Conservation (phyloP, 2,329 filamentous ascomycete genomes). For the Aspergillus sp. region DNA sequence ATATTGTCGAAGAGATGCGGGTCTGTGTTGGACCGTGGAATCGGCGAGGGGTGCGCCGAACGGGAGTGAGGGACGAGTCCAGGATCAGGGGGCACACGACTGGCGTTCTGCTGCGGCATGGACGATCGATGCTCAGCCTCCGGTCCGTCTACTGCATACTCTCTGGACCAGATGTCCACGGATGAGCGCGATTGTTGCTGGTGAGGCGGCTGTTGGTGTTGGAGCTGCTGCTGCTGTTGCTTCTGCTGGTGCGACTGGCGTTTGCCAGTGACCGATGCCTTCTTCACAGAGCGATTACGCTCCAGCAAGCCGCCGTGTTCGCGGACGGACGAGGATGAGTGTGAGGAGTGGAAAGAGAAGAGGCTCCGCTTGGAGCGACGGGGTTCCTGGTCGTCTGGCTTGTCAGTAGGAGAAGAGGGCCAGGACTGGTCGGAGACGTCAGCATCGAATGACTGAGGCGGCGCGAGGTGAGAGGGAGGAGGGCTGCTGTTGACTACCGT, state of each 20-base stretch:
- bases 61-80: conserved; percentile 17
- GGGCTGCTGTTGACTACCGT: conserved; percentile 20
- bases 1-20: conserved; percentile 27
- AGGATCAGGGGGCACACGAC: conserved; percentile 19
- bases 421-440: conserved; percentile 33
- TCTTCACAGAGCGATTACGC: conserved; percentile 34
- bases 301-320: conserved; percentile 32
- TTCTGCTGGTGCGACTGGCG: conserved; percentile 15
- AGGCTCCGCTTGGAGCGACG: conserved; percentile 30
- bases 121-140: conserved; percentile 17
- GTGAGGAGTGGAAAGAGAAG: conserved; percentile 27
- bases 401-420: conserved; percentile 24
- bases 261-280: conserved; percentile 28
- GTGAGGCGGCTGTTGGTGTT: conserved; percentile 22
- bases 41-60: conserved; percentile 22
- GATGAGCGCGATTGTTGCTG: conserved; percentile 21
- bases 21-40: conserved; percentile 36
- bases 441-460: conserved; percentile 27
- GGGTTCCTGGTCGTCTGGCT: conserved; percentile 27
- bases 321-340: conserved; percentile 20
- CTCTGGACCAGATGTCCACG: conserved; percentile 21
- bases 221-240: conserved; percentile 9
- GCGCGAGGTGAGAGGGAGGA: conserved; percentile 20
- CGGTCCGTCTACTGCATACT: conserved; percentile 25
- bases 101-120: conserved; percentile 28